Percentiles rank a stretch among this genome's conserved stretches.
Conservation (phyloP, 495 filamentous ascomycete species). For the Podospora pseudopauciseta region DNA sequence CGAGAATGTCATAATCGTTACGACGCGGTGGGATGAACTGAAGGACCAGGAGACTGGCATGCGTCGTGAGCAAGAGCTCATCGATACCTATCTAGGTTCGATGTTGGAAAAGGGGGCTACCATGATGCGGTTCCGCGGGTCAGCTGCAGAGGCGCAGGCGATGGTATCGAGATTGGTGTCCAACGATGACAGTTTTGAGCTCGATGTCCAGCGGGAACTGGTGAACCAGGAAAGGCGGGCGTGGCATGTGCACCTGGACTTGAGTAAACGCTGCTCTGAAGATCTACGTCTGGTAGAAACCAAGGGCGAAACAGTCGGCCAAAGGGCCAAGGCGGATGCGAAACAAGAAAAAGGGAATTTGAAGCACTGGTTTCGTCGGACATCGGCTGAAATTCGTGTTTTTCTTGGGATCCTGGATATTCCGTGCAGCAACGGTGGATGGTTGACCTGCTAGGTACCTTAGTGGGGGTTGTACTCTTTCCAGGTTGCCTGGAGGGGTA, state of each 20-base stretch:
- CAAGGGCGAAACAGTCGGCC: not conserved
- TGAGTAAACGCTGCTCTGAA: not conserved
- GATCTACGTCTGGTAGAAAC: not conserved
- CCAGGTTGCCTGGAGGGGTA: not conserved
- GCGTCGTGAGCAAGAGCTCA: not conserved
- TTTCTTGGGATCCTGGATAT: not conserved
- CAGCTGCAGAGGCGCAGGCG: not conserved
- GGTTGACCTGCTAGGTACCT: not conserved
- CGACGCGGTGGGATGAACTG: not conserved
- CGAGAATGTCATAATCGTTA: not conserved
- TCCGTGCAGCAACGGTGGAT: not conserved
- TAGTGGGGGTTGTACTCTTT: no score
- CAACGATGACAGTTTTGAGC: not conserved
- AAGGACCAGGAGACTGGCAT: not conserved
- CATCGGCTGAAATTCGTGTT: not conserved
- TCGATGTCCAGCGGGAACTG: slow-evolving; percentile 5
- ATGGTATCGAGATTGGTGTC: slow-evolving; percentile 6
- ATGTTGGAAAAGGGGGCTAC: slow-evolving; percentile 1
- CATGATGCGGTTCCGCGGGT: not conserved
- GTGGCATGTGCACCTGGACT: not conserved
- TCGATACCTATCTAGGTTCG: not conserved
- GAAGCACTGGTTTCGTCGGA: not conserved
- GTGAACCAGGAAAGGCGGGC: not conserved
- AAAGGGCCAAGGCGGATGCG: not conserved
- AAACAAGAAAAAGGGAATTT: not conserved